A percentile compares a stretch with the other conserved stretches of the same genome.
phyloP scores from a whole-genome alignment of 345 rosid genomes.

The Aquilaria yunnanensis region DNA sequence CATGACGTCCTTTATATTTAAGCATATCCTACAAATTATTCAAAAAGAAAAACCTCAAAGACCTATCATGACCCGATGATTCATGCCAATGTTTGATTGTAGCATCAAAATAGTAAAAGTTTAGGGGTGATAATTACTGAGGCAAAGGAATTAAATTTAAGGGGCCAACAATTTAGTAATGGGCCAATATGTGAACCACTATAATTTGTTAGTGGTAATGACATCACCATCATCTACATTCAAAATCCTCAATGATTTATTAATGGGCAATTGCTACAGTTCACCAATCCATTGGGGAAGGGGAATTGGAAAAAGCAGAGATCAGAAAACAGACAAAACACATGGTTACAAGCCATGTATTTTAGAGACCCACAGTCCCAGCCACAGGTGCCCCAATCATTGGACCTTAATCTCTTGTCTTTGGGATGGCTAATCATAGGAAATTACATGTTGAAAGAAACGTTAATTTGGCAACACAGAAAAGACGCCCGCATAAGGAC shows the following conservation, averaged over 20 bases:
- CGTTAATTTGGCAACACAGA: background rate
- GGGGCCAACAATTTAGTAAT: no score
- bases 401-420: conserved; percentile 4
- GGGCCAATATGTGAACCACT: conserved; percentile 4
- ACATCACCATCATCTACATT: conserved; percentile 36
- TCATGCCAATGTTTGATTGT: no score
- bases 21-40: no score
- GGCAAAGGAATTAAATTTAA: no score
- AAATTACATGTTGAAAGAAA: no score
- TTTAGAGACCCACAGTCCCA: conserved; percentile 16
- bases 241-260: background rate
- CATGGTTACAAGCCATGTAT: background rate
- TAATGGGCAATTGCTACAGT: background rate
- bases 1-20: no score
- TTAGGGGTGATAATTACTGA: no score
- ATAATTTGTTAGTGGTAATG: conserved; percentile 24
- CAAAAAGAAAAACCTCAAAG: no score
- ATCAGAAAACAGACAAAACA: conserved; percentile 19
- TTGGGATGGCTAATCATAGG: background rate
- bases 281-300: no score
- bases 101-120: no score
- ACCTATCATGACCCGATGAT: no score
- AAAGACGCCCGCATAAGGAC: conserved; percentile 15
- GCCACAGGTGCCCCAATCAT: conserved; percentile 18
- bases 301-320: conserved; percentile 9